Percentiles rank a stretch among this genome's conserved stretches.
phyloP scores from a whole-genome alignment of 495 filamentous ascomycete species.

The Aspergillus panamensis region DNA sequence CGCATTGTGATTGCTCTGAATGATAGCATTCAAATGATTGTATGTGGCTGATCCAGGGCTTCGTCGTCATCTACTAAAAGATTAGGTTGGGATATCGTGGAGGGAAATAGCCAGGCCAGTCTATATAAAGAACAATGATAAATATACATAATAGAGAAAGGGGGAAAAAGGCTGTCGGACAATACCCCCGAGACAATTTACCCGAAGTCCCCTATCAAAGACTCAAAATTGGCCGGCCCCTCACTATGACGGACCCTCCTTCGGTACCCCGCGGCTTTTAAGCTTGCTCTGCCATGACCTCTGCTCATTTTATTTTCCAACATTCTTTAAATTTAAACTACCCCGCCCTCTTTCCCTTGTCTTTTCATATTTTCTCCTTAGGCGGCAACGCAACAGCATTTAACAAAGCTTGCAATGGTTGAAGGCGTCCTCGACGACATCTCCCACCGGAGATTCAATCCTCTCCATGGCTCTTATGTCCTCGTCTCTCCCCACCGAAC shows the following conservation, averaged over 20 bases:
- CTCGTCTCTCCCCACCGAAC: constrained; percentile 94
- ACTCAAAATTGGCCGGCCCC: no score
- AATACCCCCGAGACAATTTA: not conserved
- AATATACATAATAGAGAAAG: no score
- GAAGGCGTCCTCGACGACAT: constrained; percentile 88
- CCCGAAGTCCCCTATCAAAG: not conserved
- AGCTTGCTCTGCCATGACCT: constrained; percentile 3
- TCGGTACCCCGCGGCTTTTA: constrained; percentile 15
- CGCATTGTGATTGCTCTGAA: not conserved
- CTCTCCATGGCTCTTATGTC: constrained; percentile 81
- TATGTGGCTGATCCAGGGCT: not conserved
- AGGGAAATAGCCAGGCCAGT: no score
- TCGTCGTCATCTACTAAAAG: no score
- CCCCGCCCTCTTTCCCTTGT: constrained; percentile 14
- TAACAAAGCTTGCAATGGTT: constrained; percentile 41
- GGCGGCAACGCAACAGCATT: not conserved
- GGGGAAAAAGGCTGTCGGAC: no score
- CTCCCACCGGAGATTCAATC: constrained; percentile 92
- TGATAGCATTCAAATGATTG: not conserved
- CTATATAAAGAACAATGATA: no score
- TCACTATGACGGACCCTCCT: constrained; percentile 7
- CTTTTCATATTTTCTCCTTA: not conserved
- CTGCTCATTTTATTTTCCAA: not conserved
- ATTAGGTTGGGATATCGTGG: no score
- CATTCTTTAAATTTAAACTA: not conserved